Evolutionary conservation across 257 asterid genomes (phyloP).

Genomic region (Fraxinus anomala): DNA sequence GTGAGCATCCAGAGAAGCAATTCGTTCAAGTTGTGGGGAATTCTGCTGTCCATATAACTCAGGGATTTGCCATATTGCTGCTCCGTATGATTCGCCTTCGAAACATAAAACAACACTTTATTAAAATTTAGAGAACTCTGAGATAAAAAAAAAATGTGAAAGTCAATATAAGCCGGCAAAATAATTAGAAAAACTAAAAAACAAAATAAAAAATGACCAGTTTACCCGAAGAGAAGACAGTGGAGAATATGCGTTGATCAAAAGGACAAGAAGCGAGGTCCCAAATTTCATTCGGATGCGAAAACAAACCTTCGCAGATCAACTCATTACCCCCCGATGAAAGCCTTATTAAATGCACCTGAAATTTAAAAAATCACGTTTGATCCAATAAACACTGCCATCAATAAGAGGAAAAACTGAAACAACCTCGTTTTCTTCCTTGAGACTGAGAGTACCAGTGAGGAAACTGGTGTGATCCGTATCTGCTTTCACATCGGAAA

Average conservation of each 20-base stretch:
- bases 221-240: constrained; percentile 85
- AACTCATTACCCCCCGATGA: constrained; percentile 72
- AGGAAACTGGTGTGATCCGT: constrained; percentile 95
- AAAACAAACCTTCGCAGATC: constrained; percentile 92
- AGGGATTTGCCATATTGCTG: constrained; percentile 95
- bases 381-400: constrained; percentile 26
- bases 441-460: constrained; percentile 92
- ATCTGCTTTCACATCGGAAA: constrained; percentile 95
- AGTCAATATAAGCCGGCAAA: constrained; percentile 14
- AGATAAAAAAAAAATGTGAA: constrained; percentile 18
- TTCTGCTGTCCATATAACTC: constrained; percentile 93
- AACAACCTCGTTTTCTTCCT: constrained; percentile 96
- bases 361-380: constrained; percentile 26
- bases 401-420: not conserved
- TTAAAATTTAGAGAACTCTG: not conserved
- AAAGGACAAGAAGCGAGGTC: constrained; percentile 94
- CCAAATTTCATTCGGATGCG: constrained; percentile 94
- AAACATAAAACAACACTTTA: constrained; percentile 13
- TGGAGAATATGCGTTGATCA: constrained; percentile 92
- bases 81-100: constrained; percentile 84
- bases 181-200: too few species aligned
- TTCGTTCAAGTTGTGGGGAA: constrained; percentile 83
- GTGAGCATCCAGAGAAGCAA: constrained; percentile 85
- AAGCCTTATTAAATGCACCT: constrained; percentile 94
- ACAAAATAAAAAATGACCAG: not conserved